phyloP scores from a whole-genome alignment of 1,284 basidiomycete species.

The Leccinum fuscescens region DNA sequence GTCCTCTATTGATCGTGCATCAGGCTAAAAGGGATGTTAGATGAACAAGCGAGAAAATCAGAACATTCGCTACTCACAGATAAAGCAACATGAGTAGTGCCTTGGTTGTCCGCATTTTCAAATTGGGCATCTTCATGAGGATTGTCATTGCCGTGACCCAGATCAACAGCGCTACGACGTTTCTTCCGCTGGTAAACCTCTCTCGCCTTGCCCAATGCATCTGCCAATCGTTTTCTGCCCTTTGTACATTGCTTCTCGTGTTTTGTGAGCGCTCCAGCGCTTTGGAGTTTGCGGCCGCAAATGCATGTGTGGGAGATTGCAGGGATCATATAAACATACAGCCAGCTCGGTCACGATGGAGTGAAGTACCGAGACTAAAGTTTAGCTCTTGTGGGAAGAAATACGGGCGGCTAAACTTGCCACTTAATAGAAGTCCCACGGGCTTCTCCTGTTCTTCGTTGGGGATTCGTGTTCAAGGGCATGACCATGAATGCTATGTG shows the following conservation, averaged over 20 bases:
- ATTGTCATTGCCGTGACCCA: background rate
- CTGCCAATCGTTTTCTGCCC: background rate
- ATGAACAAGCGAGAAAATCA: background rate
- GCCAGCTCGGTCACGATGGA: no score
- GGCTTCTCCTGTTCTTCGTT: no score
- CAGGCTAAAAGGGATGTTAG: background rate
- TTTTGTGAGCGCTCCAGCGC: background rate
- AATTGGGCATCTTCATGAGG: background rate
- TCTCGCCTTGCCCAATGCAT: background rate
- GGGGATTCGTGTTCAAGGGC: no score
- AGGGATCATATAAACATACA: background rate
- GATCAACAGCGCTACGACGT: background rate
- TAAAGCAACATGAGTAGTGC: background rate
- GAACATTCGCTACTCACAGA: background rate
- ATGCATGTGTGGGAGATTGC: background rate
- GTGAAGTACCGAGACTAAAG: no score
- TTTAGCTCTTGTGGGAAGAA: no score
- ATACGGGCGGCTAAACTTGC: no score
- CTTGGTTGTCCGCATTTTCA: background rate
- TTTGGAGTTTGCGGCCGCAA: background rate
- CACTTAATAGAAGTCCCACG: no score
- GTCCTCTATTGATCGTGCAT: background rate
- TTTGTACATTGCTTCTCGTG: background rate
- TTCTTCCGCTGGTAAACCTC: background rate
- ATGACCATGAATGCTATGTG: no score